phyloP scores from a whole-genome alignment of 331 rosid genomes.

The Quercus tomentella region DNA sequence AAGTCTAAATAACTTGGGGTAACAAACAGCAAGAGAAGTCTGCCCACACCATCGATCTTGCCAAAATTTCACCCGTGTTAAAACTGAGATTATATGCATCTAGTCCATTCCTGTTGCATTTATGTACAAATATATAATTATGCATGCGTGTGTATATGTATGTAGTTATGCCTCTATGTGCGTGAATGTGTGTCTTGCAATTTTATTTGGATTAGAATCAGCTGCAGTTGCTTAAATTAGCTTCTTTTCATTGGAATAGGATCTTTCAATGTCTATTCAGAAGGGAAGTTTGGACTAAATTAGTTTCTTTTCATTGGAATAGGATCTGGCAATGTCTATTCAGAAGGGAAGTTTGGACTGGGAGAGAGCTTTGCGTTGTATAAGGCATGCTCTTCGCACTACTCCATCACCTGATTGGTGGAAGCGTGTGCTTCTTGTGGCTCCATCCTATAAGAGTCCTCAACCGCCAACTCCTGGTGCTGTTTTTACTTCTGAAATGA shows the following conservation, averaged over 20 bases:
- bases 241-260: conserved; percentile 46
- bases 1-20: too few relatives aligned
- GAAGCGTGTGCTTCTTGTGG: conserved; percentile 90
- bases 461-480: conserved; percentile 87
- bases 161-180: not conserved
- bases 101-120: not conserved
- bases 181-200: not conserved
- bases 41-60: too few relatives aligned
- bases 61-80: too few relatives aligned
- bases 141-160: not conserved
- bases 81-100: not conserved
- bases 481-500: conserved; percentile 95
- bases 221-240: conserved; percentile 21
- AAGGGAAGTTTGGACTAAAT: conserved; percentile 80
- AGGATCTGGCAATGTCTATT: conserved; percentile 83
- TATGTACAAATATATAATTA: not conserved
- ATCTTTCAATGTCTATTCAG: conserved; percentile 73
- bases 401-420: conserved; percentile 99
- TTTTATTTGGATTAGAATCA: conserved; percentile 17
- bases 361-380: conserved; percentile 97
- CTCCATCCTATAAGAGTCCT: conserved; percentile 74
- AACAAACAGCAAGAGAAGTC: too few relatives aligned
- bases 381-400: conserved; percentile 87
- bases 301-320: conserved; percentile 26
- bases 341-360: conserved; percentile 95